Base-by-base conservation (phyloP, 1,284 basidiomycete genomes). In the Cutaneotrichosporon dermatis region DNA sequence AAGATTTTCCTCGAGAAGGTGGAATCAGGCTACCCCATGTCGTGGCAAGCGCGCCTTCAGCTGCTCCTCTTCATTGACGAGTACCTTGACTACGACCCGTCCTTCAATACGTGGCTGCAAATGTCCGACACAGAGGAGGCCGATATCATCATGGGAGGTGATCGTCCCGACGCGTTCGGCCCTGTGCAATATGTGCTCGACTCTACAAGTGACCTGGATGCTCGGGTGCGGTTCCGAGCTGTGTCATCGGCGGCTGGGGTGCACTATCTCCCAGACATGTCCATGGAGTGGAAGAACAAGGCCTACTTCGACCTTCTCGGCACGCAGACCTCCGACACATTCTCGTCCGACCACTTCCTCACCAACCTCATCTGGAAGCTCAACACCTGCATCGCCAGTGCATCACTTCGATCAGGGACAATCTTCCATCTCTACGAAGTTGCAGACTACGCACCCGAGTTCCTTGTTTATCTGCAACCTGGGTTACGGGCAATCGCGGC, bases 401-500 rank as follows among this genome's bases (percentile, higher is more conserved):
- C 90, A 2, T 83, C 84, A 1, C 83, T 89, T 10, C 84, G 94
- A n/a, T 83, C 89, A n/a, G 87, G 86, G 0, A 84, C 92, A 1
- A 90, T 95, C 69, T 93, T 88, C 83, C 87, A 94, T 74, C 75
- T 98, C 41, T 80, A 97, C 59, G 90, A 93, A 72, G 83, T 85
- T 5, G 51, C 85, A 80, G 64, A 80, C 82, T 44, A 76, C 79
- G 66, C 64, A 3, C 39, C 66, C 33, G 66, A 68, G 15, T 89
- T 86, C 69, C 79, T 82, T 7, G 70, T 69, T 6, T 87, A 91
- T 66, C 83, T 92, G 42, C 83, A 86, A 65, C 79, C 82, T 2
- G 81, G 90, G 16, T 79, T 97, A 13, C 70, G 72, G 8, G 84
- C 83, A 4, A 85, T 88, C 10, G 83, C 90, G 0, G 69, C 79